Evolutionary conservation across 345 rosid genomes (phyloP), one percentile per base, ranked within the genome.

Genomic region (Ceriops tagal): DNA sequence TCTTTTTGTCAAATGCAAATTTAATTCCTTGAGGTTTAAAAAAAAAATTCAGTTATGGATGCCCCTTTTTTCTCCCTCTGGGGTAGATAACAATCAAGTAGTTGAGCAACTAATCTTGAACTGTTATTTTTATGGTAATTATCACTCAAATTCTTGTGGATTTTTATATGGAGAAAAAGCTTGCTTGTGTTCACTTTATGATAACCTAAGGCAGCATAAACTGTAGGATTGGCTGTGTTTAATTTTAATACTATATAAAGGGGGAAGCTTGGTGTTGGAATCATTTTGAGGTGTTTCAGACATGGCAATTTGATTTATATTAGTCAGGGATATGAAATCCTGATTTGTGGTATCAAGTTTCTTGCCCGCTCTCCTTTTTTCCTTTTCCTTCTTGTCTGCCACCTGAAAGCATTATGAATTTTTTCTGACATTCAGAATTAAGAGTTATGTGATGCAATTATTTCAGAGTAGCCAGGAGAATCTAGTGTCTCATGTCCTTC

Each of bases 391-490:
- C 58, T 55, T 0, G 22, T 55, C 58, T 55, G 22, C 27, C 58
- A 8, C 5, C 28, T 5, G 27, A n/a, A 55, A 26, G 28, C 58
- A 58, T 24, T 8, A 6, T 81, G 75, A 67, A 24, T 75, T 20
- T 43, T 59, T 6, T 31, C 49, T 10, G 28, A 31, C 46, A 11
- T 53, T 55, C 10, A 60, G 39, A 10, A 26, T 68, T 72, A 24
- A 66, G 7, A 60, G 61, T 77, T 61, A 55, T 78, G 62, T 31
- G 55, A 55, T 80, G 65, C 31, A n/a, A 69, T 72, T 18, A 58
- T 77, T 83, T 81, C 82, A 95, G 99, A 85, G 88, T 69, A 80
- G 84, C 75, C 83, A 73, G 56, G 97, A 90, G 82, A 85, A 89
- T 63, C 80, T 87, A 72, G 74, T 79, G 72, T 84, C 90, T 6